Evolutionary conservation across 2,329 filamentous ascomycete genomes (phyloP).

Genomic region (Coniosporium uncinatum): DNA sequence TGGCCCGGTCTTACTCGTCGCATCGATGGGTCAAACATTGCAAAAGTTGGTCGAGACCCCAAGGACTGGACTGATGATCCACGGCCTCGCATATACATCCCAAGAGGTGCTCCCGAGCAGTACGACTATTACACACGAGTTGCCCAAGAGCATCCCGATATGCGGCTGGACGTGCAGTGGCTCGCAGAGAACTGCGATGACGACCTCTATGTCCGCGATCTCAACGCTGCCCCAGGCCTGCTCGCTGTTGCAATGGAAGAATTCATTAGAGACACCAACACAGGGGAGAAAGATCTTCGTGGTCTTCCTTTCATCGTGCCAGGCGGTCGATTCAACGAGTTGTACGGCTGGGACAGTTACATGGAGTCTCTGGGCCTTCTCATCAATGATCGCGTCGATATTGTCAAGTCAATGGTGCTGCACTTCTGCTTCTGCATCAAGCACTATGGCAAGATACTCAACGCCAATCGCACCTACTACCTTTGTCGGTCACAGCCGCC

Average conservation of each 20-base stretch:
- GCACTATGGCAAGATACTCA: constrained; percentile 97
- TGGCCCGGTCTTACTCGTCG: constrained; percentile 88
- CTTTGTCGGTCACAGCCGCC: constrained; percentile 91
- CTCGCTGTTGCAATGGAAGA: constrained; percentile 88
- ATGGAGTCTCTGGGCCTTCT: constrained; percentile 93
- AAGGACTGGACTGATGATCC: constrained; percentile 96
- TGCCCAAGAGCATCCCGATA: constrained; percentile 72
- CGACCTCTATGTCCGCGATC: constrained; percentile 71
- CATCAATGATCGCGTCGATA: constrained; percentile 75
- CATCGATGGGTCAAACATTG: constrained; percentile 86
- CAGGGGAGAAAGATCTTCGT: constrained; percentile 63
- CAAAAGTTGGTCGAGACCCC: constrained; percentile 79
- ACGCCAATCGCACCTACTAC: constrained; percentile 96
- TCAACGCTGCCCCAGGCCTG: constrained; percentile 85
- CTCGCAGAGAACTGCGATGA: constrained; percentile 70
- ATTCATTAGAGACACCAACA: constrained; percentile 54
- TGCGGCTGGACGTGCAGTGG: constrained; percentile 81
- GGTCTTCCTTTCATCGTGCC: constrained; percentile 97
- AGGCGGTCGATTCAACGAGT: constrained; percentile 94
- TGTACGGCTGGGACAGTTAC: constrained; percentile 99
- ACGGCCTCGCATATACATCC: constrained; percentile 87
- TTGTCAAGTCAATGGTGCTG: constrained; percentile 90
- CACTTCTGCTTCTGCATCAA: constrained; percentile 99
- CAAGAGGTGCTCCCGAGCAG: constrained; percentile 78
- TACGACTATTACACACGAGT: constrained; percentile 83